Evolutionary conservation across 2,329 filamentous ascomycete species (phyloP).

Genomic region (Neofusicoccum ribis): DNA sequence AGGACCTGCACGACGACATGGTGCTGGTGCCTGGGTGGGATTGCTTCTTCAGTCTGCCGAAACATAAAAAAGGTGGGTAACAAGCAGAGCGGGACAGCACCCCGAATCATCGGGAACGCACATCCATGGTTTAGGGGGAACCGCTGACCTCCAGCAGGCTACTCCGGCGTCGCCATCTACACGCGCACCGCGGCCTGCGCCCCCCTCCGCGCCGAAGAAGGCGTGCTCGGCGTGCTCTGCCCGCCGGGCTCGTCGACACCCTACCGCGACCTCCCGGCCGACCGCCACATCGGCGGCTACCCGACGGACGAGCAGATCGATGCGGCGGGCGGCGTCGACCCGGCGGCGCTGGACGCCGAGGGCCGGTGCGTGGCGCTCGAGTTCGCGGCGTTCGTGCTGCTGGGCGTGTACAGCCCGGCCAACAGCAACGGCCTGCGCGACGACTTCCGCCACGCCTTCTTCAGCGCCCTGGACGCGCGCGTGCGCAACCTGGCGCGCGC

Average conservation of each 20-base stretch:
- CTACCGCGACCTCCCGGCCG: slow-evolving; percentile 72
- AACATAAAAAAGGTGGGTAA: slow-evolving; percentile 78
- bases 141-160: slow-evolving; percentile 58
- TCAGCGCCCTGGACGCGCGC: slow-evolving; percentile 76
- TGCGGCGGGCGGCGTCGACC: slow-evolving; percentile 61
- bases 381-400: slow-evolving; percentile 90
- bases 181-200: slow-evolving; percentile 83
- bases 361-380: slow-evolving; percentile 89
- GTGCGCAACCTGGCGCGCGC: slow-evolving; percentile 78
- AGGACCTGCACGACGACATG: slow-evolving; percentile 93
- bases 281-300: slow-evolving; percentile 86
- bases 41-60: slow-evolving; percentile 90
- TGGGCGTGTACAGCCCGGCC: slow-evolving; percentile 90
- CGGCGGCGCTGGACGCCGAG: slow-evolving; percentile 78
- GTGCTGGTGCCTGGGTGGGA: slow-evolving; percentile 94
- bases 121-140: no score
- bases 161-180: slow-evolving; percentile 94
- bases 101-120: no score
- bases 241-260: slow-evolving; percentile 62
- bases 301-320: slow-evolving; percentile 68
- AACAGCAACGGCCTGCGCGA: slow-evolving; percentile 81
- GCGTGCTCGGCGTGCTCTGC: slow-evolving; percentile 78
- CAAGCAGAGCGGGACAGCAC: background rate
- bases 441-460: slow-evolving; percentile 78
- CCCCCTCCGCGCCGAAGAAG: slow-evolving; percentile 89